Evolutionary conservation across 371 early-diverging fungal genomes (phyloP).

Genomic region (Blakeslea trispora): DNA sequence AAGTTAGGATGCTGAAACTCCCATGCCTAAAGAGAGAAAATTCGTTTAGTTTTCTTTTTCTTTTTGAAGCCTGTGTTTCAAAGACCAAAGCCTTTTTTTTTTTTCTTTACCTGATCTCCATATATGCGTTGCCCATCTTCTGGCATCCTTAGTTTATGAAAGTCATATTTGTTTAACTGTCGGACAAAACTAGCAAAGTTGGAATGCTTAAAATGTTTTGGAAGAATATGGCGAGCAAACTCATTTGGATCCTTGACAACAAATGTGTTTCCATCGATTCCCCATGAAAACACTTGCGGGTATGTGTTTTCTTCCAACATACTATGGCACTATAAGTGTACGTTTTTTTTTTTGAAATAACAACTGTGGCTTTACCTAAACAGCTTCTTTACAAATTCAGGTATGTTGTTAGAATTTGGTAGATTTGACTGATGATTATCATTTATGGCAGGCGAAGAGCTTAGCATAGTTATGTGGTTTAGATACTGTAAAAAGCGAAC

Average conservation of each 20-base stretch:
- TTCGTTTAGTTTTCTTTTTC: neutral
- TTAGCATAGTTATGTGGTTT: neutral
- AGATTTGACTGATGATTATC: conserved; percentile 2
- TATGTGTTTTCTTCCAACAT: conserved; percentile 73
- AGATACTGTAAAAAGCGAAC: neutral
- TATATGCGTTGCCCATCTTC: conserved; percentile 62
- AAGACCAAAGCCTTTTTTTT: neutral
- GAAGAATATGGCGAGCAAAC: conserved; percentile 74
- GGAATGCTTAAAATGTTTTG: conserved; percentile 89
- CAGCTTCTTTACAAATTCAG: conserved; percentile 54
- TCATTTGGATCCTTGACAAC: conserved; percentile 78
- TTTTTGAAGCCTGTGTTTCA: too few relatives aligned
- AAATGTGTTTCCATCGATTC: conserved; percentile 77
- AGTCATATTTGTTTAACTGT: conserved; percentile 93
- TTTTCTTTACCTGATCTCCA: conserved; percentile 60
- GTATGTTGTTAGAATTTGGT: conserved; percentile 27
- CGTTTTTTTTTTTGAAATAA: neutral
- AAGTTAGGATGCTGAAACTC: conserved; percentile 80
- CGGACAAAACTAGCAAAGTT: conserved; percentile 92
- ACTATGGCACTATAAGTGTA: conserved; percentile 20
- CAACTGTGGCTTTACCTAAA: conserved; percentile 31
- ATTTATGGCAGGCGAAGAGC: conserved; percentile 12
- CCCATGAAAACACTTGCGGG: conserved; percentile 74
- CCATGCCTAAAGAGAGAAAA: conserved; percentile 53
- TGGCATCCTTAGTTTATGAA: conserved; percentile 76